Percentiles rank a stretch among this genome's conserved stretches.
Evolutionary conservation across 768 basidiomycete genomes (phyloP).

Genomic region (Melanogaster broomeanus): DNA sequence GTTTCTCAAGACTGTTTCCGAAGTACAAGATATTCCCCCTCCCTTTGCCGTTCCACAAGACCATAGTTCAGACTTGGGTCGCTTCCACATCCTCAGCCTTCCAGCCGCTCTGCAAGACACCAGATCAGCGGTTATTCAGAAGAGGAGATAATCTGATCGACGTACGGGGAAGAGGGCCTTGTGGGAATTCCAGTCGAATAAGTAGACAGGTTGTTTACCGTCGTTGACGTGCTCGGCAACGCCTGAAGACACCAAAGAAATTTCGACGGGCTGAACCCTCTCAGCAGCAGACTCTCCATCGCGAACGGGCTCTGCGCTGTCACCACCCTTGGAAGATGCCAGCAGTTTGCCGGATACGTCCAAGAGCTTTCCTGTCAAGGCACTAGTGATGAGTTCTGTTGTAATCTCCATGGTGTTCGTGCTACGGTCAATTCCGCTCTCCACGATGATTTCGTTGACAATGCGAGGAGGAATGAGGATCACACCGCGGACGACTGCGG

Average conservation of each 20-base stretch:
- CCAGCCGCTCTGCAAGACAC: slow-evolving; percentile 2
- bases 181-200: slow-evolving; percentile 25
- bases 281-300: neutral
- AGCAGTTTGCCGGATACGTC: slow-evolving; percentile 15
- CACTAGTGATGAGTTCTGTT: slow-evolving; percentile 9
- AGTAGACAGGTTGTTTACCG: slow-evolving; percentile 14
- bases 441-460: slow-evolving; percentile 22
- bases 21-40: neutral
- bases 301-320: neutral
- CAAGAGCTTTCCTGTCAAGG: slow-evolving; percentile 16
- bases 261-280: slow-evolving; percentile 17
- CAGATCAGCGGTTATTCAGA: neutral
- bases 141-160: neutral
- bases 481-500: slow-evolving; percentile 21
- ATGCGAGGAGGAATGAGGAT: slow-evolving; percentile 22
- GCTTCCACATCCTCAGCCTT: neutral
- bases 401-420: slow-evolving; percentile 13
- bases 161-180: slow-evolving; percentile 21
- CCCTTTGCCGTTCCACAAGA: neutral
- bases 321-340: slow-evolving; percentile 19
- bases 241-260: slow-evolving; percentile 20
- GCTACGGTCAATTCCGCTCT: neutral
- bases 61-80: neutral
- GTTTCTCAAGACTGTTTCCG: too few species aligned
- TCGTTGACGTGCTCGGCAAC: slow-evolving; percentile 20